A percentile compares a stretch with the other conserved stretches of the same genome.
These are phyloP conservation scores for Penicillium angulare DNA, from an alignment of 495 filamentous ascomycete genomes.

Conservation along the genomic window DNA sequence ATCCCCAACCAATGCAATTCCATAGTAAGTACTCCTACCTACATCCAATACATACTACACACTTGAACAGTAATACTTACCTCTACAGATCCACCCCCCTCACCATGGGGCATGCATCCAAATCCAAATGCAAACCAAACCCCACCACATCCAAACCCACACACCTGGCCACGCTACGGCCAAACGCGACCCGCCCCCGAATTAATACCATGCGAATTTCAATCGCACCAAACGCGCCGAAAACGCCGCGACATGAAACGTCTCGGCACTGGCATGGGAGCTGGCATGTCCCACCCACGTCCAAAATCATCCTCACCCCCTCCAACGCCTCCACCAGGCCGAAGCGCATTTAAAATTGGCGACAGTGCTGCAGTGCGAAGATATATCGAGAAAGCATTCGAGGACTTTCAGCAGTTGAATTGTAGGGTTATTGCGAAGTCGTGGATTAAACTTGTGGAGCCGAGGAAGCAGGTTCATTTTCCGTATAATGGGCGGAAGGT, in stretches of 20 bases:
- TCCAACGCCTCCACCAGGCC: constrained; percentile 21
- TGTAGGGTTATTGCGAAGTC: constrained; percentile 63
- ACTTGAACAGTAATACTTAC: no score
- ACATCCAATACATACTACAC: no score
- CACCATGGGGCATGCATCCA: constrained; percentile 20
- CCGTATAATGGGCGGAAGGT: constrained; percentile 68
- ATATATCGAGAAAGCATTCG: constrained; percentile 57
- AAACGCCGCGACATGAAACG: constrained; percentile 28
- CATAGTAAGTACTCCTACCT: not conserved
- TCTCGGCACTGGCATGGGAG: no score
- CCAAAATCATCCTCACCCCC: constrained; percentile 26
- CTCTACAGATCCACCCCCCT: constrained; percentile 10
- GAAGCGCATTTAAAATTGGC: constrained; percentile 53
- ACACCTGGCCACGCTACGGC: no score
- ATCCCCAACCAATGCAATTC: constrained; percentile 12
- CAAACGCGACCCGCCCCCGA: constrained; percentile 18
- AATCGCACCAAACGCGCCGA: constrained; percentile 29
- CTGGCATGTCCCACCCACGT: constrained; percentile 11
- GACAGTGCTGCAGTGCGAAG: constrained; percentile 55
- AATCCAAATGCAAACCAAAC: constrained; percentile 20
- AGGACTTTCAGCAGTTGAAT: constrained; percentile 46
- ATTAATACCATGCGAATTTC: constrained; percentile 41
- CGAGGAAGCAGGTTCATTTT: constrained; percentile 79
- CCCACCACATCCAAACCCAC: no score
- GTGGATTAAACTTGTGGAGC: constrained; percentile 79